These are phyloP conservation scores for Exserohilum rostratum DNA, from an alignment of 2,329 filamentous ascomycete genomes.

Conservation along the genomic window DNA sequence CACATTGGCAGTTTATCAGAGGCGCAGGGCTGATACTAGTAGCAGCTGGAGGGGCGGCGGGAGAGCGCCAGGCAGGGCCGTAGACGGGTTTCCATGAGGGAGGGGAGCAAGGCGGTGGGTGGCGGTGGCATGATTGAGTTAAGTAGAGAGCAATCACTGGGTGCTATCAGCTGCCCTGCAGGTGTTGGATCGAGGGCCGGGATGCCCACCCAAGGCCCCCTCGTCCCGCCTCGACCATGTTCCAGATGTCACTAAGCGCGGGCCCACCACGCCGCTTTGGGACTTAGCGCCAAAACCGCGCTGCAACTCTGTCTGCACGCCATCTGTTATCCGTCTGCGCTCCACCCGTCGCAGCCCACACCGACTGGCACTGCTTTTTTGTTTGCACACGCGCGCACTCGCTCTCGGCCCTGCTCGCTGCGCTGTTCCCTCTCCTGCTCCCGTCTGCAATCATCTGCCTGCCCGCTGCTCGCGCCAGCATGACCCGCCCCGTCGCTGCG, in stretches of 20 bases:
- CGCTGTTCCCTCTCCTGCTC: too few species aligned
- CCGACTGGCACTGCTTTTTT: too few species aligned
- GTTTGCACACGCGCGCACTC: too few species aligned
- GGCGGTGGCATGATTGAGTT: conserved; percentile 8
- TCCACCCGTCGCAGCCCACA: too few species aligned
- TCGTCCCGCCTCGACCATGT: conserved; percentile 11
- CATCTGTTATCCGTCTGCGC: too few species aligned
- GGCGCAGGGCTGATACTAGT: neutral
- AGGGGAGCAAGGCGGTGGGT: neutral
- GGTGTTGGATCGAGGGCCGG: conserved; percentile 13
- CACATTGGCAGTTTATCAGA: neutral
- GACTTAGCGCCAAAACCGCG: too few species aligned
- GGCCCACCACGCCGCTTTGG: neutral
- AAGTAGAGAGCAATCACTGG: conserved; percentile 2
- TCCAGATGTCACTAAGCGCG: conserved; percentile 21
- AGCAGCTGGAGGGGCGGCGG: neutral
- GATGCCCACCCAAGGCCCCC: neutral
- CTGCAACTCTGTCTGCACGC: too few species aligned
- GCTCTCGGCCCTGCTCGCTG: too few species aligned
- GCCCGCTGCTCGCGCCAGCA: too few species aligned
- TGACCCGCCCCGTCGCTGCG: too few species aligned
- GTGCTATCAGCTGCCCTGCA: conserved; percentile 10
- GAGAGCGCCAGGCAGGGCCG: neutral
- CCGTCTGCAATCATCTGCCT: too few species aligned
- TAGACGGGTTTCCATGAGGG: neutral